Evolutionary conservation across 73 alveolate species (phyloP).

Genomic region (Tetrahymena elliotti): DNA sequence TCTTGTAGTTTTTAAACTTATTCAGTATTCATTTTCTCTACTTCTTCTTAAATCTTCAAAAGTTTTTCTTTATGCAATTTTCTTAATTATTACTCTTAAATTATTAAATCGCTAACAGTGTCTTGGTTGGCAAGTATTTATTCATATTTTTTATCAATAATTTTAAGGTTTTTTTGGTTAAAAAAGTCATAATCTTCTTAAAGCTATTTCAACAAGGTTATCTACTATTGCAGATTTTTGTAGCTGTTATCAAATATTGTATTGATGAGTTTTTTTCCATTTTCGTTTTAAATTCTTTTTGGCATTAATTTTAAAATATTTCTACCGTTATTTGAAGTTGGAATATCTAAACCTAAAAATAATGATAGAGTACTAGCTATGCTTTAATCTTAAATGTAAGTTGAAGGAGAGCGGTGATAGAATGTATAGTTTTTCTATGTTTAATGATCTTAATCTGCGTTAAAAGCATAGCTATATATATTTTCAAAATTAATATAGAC

Average conservation of each 20-base stretch:
- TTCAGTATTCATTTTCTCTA: neutral
- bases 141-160: neutral
- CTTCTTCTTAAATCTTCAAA: neutral
- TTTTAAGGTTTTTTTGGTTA: neutral
- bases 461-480: too few relatives aligned
- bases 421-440: neutral
- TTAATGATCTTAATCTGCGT: neutral
- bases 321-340: neutral
- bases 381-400: neutral
- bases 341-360: neutral
- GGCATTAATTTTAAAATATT: neutral
- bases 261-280: neutral
- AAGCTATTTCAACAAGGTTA: neutral
- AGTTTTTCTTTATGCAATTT: neutral
- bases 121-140: neutral
- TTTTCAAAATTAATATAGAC: too few relatives aligned
- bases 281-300: neutral
- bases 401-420: neutral
- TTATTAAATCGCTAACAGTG: neutral
- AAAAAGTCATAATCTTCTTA: neutral
- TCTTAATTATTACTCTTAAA: neutral
- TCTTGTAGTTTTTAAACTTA: neutral
- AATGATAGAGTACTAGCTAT: neutral
- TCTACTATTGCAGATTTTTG: neutral
- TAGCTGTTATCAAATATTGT: neutral